Evolutionary conservation across 352 stramenopile species (phyloP).

Genomic region (Phytophthora sansomeana): DNA sequence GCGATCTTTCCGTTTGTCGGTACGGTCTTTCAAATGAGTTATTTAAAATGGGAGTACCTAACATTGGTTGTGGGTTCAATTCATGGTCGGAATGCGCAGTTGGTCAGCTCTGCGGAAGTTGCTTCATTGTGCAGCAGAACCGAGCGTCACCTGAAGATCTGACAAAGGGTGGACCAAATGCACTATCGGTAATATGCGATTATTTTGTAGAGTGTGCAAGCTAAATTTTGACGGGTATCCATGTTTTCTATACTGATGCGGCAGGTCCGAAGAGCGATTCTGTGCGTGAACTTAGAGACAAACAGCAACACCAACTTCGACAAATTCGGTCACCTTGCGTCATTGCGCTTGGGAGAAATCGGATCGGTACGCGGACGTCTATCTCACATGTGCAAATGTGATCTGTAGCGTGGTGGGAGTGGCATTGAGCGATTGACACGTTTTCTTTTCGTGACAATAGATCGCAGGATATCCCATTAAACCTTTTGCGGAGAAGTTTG

Average conservation of each 20-base stretch:
- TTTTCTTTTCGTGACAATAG: conserved; percentile 30
- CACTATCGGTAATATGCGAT: conserved; percentile 52
- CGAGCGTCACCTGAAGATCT: conserved; percentile 73
- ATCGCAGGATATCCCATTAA: conserved; percentile 85
- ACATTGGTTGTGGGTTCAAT: neutral
- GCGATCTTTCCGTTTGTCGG: conserved; percentile 63
- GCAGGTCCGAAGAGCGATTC: conserved; percentile 70
- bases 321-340: conserved; percentile 82
- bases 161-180: conserved; percentile 62
- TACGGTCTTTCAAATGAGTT: conserved; percentile 23
- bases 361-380: conserved; percentile 43
- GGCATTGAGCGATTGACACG: conserved; percentile 6
- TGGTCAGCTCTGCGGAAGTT: conserved; percentile 73
- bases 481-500: conserved; percentile 80
- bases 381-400: neutral
- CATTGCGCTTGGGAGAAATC: conserved; percentile 74
- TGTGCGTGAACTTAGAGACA: conserved; percentile 78
- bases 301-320: conserved; percentile 72
- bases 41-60: conserved; percentile 8
- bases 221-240: conserved; percentile 1
- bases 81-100: conserved; percentile 35
- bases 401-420: conserved; percentile 4
- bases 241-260: conserved; percentile 4
- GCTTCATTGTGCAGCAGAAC: conserved; percentile 77
- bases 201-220: neutral